A percentile compares a stretch with the other conserved stretches of the same genome.
Conservation (phyloP, 345 rosid species). For the Rhizophora apiculata region DNA sequence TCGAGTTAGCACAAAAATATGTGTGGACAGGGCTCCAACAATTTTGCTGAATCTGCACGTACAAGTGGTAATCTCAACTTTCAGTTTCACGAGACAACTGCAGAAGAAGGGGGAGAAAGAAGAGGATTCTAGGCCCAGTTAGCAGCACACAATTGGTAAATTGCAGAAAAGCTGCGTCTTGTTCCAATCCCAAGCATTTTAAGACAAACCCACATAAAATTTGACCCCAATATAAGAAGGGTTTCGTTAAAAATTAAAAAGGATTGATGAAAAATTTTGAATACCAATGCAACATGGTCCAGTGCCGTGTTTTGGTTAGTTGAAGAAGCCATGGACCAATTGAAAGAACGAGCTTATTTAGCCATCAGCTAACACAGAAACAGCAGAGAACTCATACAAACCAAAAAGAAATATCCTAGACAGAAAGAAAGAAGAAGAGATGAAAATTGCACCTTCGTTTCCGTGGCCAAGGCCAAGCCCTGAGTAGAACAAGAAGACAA, state of each 20-base stretch:
- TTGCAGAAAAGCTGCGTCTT: too few relatives aligned
- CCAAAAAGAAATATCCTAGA: background rate
- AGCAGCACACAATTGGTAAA: too few relatives aligned
- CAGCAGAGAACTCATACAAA: slow-evolving; percentile 1
- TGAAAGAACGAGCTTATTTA: too few relatives aligned
- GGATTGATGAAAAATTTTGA: too few relatives aligned
- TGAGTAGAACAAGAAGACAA: slow-evolving; percentile 55
- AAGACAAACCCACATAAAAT: background rate
- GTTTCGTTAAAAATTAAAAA: too few relatives aligned
- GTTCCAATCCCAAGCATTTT: background rate
- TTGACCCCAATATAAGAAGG: too few relatives aligned
- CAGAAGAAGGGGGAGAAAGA: background rate
- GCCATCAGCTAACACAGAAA: background rate
- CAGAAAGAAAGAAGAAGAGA: background rate
- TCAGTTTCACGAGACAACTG: background rate
- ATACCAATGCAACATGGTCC: too few relatives aligned
- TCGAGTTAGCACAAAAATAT: slow-evolving; percentile 1
- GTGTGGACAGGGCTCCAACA: background rate
- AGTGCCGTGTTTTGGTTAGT: too few relatives aligned
- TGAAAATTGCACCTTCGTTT: slow-evolving; percentile 42
- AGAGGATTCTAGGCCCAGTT: background rate
- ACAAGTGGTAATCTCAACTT: background rate
- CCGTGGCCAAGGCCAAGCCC: slow-evolving; percentile 64
- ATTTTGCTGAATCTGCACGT: background rate
- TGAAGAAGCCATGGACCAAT: too few relatives aligned